Conservation (phyloP, 2,329 filamentous ascomycete genomes). For the Aspergillus versicolor region DNA sequence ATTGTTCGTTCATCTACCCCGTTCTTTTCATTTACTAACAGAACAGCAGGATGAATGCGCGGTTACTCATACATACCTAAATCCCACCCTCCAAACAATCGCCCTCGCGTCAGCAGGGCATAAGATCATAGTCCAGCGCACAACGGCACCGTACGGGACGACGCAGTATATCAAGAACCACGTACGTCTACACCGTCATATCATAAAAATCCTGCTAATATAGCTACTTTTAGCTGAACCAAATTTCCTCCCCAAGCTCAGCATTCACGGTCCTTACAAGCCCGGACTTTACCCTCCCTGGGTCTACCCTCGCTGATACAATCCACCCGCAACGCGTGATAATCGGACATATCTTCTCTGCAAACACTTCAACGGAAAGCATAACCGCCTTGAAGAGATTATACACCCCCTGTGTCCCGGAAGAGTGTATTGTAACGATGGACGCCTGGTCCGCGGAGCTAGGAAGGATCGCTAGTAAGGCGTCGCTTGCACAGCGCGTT, state of each 20-base stretch:
- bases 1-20: not conserved
- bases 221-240: constrained; percentile 7
- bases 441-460: constrained; percentile 21
- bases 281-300: constrained; percentile 20
- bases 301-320: constrained; percentile 13
- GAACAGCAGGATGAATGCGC: not conserved
- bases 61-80: constrained; percentile 3
- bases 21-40: not conserved
- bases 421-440: constrained; percentile 22
- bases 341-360: constrained; percentile 20
- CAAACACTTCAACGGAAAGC: constrained; percentile 15
- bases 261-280: constrained; percentile 23
- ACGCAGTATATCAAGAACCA: constrained; percentile 18
- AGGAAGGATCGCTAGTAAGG: constrained; percentile 14
- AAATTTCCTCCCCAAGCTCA: constrained; percentile 15
- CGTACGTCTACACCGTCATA: constrained; percentile 2
- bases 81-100: constrained; percentile 16
- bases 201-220: too few relatives aligned
- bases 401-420: constrained; percentile 18
- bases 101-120: constrained; percentile 17
- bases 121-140: constrained; percentile 23
- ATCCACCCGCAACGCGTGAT: constrained; percentile 18
- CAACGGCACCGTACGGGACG: constrained; percentile 18
- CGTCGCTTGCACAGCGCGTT: constrained; percentile 19
- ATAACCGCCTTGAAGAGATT: constrained; percentile 17